Evolutionary conservation across 164 flowering plant genomes (phyloP).

Genomic region (Vitis rupestris): DNA sequence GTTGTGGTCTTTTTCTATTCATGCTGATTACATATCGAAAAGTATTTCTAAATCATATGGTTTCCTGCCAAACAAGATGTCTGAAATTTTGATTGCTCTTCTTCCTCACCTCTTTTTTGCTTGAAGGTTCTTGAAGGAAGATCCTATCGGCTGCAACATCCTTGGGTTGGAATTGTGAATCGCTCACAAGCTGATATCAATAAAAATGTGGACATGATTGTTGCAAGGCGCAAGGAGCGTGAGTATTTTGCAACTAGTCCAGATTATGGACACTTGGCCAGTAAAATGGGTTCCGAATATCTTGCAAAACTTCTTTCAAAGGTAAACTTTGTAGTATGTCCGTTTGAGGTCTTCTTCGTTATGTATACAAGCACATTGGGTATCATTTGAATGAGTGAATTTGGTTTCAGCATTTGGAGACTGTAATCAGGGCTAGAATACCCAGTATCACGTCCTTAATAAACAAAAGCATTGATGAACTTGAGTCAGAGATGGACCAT

Average conservation of each 20-base stretch:
- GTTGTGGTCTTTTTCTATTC: background rate
- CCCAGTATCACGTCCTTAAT: conserved; percentile 65
- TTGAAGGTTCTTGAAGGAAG: conserved; percentile 66
- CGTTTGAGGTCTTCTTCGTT: background rate
- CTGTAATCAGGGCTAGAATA: conserved; percentile 60
- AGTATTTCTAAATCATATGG: background rate
- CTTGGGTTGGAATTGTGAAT: conserved; percentile 75
- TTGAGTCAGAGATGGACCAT: conserved; percentile 68
- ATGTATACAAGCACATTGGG: background rate
- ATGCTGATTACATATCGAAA: background rate
- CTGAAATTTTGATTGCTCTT: background rate
- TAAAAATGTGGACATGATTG: conserved; percentile 57
- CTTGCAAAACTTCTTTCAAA: conserved; percentile 67
- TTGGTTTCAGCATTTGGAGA: conserved; percentile 52
- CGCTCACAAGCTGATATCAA: conserved; percentile 79
- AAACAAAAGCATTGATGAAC: conserved; percentile 65
- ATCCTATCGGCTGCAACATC: conserved; percentile 56
- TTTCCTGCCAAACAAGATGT: background rate
- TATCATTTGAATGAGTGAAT: background rate
- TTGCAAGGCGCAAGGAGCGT: conserved; percentile 64
- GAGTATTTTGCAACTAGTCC: conserved; percentile 71
- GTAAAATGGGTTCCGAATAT: conserved; percentile 70
- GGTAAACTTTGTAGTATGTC: conserved; percentile 23
- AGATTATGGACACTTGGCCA: conserved; percentile 61
- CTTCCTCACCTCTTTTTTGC: background rate